Base-by-base conservation (phyloP, 2,329 filamentous ascomycete species). In the Monosporascus sp. region DNA sequence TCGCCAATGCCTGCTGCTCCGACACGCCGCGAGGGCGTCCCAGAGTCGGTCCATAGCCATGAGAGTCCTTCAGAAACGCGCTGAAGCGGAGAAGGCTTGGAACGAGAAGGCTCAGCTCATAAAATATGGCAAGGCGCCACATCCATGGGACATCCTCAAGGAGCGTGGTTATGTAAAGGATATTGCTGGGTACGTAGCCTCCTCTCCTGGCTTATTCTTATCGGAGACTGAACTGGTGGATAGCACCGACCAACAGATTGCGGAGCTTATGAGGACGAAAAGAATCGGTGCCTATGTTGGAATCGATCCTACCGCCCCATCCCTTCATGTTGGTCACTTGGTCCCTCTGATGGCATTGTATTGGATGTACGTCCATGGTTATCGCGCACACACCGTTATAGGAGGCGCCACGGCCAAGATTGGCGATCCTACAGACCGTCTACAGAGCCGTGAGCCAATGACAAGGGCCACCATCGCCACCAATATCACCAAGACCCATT, bases 271-370 rank as follows among this genome's bases (percentile, higher is more conserved):
- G 73, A 80, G 78, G 5, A 68, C 74, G 26, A 86, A 85, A 65
- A 78, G 86, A 56, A 82, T 91, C 60, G 87, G 86, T 57, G 85
- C 81, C 55, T 95, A 95, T 64, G 87, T 89, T 51, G 90, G 90
- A 60, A 82, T 94, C 63, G 90, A 95, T 65, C 89, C 90, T 5
- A 94, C 90, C 0, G 89, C 88, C 15, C 76, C 82, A 52, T 94
- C 89, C 2, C 74, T 94, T 55, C 90, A 95, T 63, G 76, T 94
- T 47, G 90, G 90, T 54, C 89, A 95, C 65, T 76, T 95, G 6
- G 75, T 94, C 15, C 87, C 90, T 22, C 76, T 93, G 51, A 94
- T 94, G 89, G 82, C 88, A 17, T 75, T 93, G 24, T 91, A 91
- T 72, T 93, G 89, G 87, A 81, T 92, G 75, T 91, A 90, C 72